Evolutionary conservation across 805 yeast genomes (phyloP).

Genomic region (Zygotorulaspora florentina): DNA sequence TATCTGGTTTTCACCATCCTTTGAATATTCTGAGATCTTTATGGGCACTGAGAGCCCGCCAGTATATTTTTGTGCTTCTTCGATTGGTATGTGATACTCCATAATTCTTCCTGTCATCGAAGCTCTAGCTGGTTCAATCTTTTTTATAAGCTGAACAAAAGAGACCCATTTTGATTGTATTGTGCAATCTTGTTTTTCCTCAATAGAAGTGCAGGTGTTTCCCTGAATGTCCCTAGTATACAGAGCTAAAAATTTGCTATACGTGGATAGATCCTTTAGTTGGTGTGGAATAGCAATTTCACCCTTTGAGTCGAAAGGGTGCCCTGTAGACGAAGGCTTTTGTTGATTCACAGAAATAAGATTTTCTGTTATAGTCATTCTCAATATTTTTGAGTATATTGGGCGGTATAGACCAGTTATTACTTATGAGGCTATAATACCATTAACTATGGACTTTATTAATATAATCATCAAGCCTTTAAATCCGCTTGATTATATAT

Average conservation of each 20-base stretch:
- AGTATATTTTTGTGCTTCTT: slow-evolving; percentile 20
- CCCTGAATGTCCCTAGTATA: slow-evolving; percentile 32
- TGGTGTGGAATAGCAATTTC: slow-evolving; percentile 24
- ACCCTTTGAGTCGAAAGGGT: slow-evolving; percentile 2
- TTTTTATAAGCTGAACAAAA: slow-evolving; percentile 12
- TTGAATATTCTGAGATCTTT: slow-evolving; percentile 34
- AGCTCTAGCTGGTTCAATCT: slow-evolving; percentile 8
- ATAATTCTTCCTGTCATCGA: slow-evolving; percentile 11
- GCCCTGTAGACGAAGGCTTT: not conserved
- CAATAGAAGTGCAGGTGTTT: slow-evolving; percentile 23
- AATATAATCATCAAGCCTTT: no score
- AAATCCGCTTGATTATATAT: not conserved
- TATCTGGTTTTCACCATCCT: slow-evolving; percentile 31
- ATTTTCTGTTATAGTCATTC: slow-evolving; percentile 16
- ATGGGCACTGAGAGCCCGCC: slow-evolving; percentile 21
- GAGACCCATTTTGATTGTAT: slow-evolving; percentile 31
- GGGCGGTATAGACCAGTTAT: no score
- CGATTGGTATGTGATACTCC: slow-evolving; percentile 20
- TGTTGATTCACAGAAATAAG: slow-evolving; percentile 3
- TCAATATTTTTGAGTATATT: not conserved
- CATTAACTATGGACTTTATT: no score
- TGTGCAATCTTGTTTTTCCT: slow-evolving; percentile 34
- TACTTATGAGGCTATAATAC: no score
- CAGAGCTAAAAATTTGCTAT: slow-evolving; percentile 38
- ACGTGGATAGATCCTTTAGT: slow-evolving; percentile 33